Evolutionary conservation across 768 basidiomycete genomes (phyloP).

Genomic region (Galerina sulciceps): DNA sequence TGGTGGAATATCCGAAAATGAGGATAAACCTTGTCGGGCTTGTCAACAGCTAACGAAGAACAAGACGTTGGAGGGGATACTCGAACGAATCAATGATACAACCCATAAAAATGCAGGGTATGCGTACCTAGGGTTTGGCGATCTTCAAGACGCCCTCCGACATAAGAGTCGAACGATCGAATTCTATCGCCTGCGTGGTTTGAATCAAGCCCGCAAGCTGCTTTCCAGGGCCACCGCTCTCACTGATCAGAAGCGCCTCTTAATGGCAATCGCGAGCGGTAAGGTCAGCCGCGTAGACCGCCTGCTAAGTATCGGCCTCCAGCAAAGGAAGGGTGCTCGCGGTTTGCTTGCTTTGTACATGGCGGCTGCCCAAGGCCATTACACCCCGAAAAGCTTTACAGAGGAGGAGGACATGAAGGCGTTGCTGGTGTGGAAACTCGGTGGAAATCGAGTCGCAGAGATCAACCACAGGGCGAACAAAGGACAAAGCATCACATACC

Average conservation of each 20-base stretch:
- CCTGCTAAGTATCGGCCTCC: slow-evolving; percentile 20
- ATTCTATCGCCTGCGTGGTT: slow-evolving; percentile 11
- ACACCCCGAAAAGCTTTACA: slow-evolving; percentile 26
- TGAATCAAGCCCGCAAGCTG: slow-evolving; percentile 24
- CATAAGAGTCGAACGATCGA: slow-evolving; percentile 9
- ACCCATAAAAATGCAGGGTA: neutral
- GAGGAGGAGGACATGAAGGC: slow-evolving; percentile 26
- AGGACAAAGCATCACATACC: slow-evolving; percentile 18
- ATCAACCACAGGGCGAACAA: slow-evolving; percentile 25
- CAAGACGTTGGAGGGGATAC: neutral
- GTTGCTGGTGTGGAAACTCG: slow-evolving; percentile 24
- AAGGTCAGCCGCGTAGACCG: slow-evolving; percentile 20
- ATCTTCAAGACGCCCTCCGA: neutral
- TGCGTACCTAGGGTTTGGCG: neutral
- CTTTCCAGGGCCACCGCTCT: slow-evolving; percentile 15
- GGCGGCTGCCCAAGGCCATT: slow-evolving; percentile 19
- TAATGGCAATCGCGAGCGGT: slow-evolving; percentile 27
- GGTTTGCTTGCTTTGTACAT: slow-evolving; percentile 7
- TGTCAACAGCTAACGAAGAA: slow-evolving; percentile 3
- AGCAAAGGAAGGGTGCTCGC: slow-evolving; percentile 11
- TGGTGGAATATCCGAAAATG: neutral
- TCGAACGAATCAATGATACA: neutral
- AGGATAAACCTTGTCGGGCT: neutral
- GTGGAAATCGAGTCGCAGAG: slow-evolving; percentile 24
- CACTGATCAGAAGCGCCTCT: slow-evolving; percentile 20